A percentile compares a stretch with the other conserved stretches of the same genome.
Conservation (phyloP, 805 yeast species). For the Metschnikowia lochheadii region DNA sequence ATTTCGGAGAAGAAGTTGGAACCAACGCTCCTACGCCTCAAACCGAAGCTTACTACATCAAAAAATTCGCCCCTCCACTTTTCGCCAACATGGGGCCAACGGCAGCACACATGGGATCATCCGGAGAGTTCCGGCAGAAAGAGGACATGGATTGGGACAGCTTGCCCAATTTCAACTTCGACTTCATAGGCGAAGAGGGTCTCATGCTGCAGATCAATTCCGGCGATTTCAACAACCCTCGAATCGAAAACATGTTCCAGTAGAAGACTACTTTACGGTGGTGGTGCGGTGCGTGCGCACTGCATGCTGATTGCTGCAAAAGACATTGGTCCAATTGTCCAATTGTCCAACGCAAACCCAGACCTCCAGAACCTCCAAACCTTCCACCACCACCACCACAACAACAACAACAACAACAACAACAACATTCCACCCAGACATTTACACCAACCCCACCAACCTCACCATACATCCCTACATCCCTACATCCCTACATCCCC, state of each 20-base stretch:
- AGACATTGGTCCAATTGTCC: neutral
- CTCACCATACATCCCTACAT: too few relatives aligned
- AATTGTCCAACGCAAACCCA: too few relatives aligned
- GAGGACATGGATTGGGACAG: conserved; percentile 18
- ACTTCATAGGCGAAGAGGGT: conserved; percentile 27
- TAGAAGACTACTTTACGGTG: neutral
- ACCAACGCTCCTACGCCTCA: neutral
- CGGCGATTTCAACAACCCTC: conserved; percentile 12
- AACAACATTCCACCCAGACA: too few relatives aligned
- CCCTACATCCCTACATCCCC: too few relatives aligned
- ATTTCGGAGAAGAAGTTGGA: neutral
- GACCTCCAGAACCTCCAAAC: neutral
- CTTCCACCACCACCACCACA: too few relatives aligned
- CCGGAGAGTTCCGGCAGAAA: conserved; percentile 2
- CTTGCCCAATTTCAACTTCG: conserved; percentile 28
- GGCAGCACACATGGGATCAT: neutral
- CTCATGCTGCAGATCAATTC: conserved; percentile 22
- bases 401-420: too few relatives aligned
- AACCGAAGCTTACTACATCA: conserved; percentile 1
- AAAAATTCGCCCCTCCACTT: conserved; percentile 10
- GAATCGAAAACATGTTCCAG: conserved; percentile 24
- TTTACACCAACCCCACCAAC: too few relatives aligned
- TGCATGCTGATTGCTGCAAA: conserved; percentile 2
- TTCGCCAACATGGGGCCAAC: conserved; percentile 4
- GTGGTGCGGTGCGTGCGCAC: neutral